Evolutionary conservation across 176 grass and related monocot genomes (phyloP), one percentile per base, ranked within the genome.

Genomic region (Chrysopogon serrulatus): DNA sequence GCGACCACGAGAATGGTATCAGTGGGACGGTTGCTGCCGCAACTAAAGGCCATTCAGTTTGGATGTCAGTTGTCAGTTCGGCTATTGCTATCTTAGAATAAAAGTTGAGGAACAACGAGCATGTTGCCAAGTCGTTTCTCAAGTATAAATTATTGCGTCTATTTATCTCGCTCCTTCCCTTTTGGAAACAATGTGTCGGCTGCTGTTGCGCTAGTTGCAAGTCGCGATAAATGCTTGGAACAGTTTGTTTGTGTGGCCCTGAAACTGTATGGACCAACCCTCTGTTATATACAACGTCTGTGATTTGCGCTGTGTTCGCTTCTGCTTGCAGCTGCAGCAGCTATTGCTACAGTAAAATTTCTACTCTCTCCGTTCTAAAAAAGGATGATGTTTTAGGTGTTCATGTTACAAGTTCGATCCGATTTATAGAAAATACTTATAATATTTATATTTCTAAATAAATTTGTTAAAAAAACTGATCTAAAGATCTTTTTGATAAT

Each of bases 71-170:
- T 84, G 5, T 23, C 68, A 42, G 73, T 88, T 81, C 65, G 32
- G 28, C 45, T 74, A 79, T 88, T n/a, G 68, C 68, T 79, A 79
- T 84, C 27, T 57, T 44, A 73, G 75, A 84, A 74, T 84, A 84
- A 74, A 65, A 79, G 28, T 85, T 12, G 34, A 79, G 59, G 42
- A 74, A 37, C 57, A 84, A 39, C 47, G 54, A 79, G 73, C 51
- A 62, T 88, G 40, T 61, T 16, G 33, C n/a, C 64, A 40, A 71
- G 41, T 83, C 5, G 21, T 64, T 67, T 68, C 86, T 64, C 14
- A 72, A 83, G 65, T 83, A 78, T 47, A 28, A 72, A 18, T 34
- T 42, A 78, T 34, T 31, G 15, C 34, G 26, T 78, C 65, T 78
- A 14, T 32, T 71, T 78, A 53, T 51, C 42, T 69, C 79, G 54